Evolutionary conservation across 1,284 basidiomycete genomes (phyloP).

Genomic region (Puccinia horiana): DNA sequence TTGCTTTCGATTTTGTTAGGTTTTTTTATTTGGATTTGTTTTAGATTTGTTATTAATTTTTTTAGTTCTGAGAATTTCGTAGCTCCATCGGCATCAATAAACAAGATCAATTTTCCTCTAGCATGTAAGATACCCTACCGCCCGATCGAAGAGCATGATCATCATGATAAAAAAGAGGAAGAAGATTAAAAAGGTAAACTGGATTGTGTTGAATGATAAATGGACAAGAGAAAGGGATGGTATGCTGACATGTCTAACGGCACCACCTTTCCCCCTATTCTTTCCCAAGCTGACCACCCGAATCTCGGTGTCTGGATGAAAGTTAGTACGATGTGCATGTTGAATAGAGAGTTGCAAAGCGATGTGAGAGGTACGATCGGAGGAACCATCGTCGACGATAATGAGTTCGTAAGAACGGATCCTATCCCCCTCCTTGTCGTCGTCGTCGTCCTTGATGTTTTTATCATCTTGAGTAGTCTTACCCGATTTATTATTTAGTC

Average conservation of each 20-base stretch:
- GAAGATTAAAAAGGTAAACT: neutral
- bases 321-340: constrained; percentile 60
- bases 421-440: neutral
- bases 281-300: constrained; percentile 74
- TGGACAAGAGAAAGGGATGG: neutral
- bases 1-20: constrained; percentile 10
- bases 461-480: too few relatives aligned
- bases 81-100: constrained; percentile 92
- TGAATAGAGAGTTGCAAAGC: constrained; percentile 69
- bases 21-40: constrained; percentile 61
- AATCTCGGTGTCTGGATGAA: constrained; percentile 62
- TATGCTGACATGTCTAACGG: constrained; percentile 72
- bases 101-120: constrained; percentile 75
- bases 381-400: constrained; percentile 85
- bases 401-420: constrained; percentile 68
- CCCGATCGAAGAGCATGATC: neutral
- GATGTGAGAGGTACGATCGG: constrained; percentile 70
- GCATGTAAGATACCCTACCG: constrained; percentile 70
- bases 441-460: neutral
- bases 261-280: constrained; percentile 88
- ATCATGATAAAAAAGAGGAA: neutral
- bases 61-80: constrained; percentile 80
- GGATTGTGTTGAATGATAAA: neutral
- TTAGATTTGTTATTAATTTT: constrained; percentile 72
- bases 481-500: too few relatives aligned